phyloP scores from a whole-genome alignment of 371 early-diverging fungal species.

The Mortierella sp. region DNA sequence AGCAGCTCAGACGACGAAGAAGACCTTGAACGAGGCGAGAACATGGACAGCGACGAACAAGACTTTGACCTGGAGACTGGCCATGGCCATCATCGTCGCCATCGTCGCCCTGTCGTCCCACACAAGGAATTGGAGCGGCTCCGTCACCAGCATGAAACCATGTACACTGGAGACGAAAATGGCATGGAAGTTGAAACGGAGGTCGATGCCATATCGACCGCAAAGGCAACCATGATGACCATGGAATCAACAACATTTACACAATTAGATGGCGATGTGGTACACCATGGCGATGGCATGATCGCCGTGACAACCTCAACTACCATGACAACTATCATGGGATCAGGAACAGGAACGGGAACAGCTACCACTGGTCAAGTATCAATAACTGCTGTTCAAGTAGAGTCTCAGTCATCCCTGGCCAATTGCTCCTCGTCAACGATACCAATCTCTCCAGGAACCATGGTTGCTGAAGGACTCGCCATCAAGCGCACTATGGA shows the following conservation, averaged over 20 bases:
- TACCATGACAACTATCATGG: neutral
- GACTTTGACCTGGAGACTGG: constrained; percentile 47
- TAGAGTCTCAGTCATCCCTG: constrained; percentile 18
- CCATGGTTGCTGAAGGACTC: constrained; percentile 42
- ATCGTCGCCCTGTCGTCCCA: constrained; percentile 23
- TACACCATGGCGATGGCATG: constrained; percentile 2
- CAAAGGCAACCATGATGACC: no score
- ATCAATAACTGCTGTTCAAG: constrained; percentile 21
- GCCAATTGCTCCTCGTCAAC: neutral
- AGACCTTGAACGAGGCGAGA: constrained; percentile 24
- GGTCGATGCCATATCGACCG: constrained; percentile 10
- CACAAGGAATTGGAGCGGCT: constrained; percentile 56
- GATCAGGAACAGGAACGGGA: neutral
- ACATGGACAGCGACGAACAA: constrained; percentile 38
- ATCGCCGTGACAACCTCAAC: neutral
- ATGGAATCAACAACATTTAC: neutral
- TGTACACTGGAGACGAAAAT: constrained; percentile 52
- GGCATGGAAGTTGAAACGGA: constrained; percentile 28
- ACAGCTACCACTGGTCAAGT: constrained; percentile 3
- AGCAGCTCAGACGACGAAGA: constrained; percentile 45
- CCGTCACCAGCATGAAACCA: constrained; percentile 48
- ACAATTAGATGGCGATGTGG: constrained; percentile 11
- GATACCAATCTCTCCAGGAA: constrained; percentile 23
- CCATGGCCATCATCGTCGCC: constrained; percentile 14
- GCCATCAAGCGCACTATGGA: constrained; percentile 30